Percentiles rank a stretch among this genome's conserved stretches.
Evolutionary conservation across 2,329 filamentous ascomycete species (phyloP).

Genomic region (Beauveria medogensis): DNA sequence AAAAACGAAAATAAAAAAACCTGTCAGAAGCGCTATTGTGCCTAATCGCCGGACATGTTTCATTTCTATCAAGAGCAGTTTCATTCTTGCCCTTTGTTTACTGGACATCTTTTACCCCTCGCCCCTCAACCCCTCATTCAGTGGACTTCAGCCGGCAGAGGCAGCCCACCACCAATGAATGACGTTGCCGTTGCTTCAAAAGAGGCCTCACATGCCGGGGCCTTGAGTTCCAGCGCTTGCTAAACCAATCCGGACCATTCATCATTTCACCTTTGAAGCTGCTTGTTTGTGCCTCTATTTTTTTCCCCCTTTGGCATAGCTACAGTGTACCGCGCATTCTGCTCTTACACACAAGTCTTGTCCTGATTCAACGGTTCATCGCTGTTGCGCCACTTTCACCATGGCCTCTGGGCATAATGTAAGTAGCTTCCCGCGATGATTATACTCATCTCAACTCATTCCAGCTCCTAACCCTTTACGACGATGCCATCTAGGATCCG

Average conservation of each 20-base stretch:
- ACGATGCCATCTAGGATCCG: constrained; percentile 39
- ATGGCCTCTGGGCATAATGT: constrained; percentile 41
- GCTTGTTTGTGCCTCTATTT: background rate
- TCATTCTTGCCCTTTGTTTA: too few relatives aligned
- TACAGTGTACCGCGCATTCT: background rate
- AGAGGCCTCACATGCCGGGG: background rate
- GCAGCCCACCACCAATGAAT: background rate
- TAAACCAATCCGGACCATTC: background rate
- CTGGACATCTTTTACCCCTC: too few relatives aligned
- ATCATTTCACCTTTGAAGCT: background rate
- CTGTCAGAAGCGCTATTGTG: too few relatives aligned
- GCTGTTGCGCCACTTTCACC: background rate
- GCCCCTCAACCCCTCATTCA: background rate
- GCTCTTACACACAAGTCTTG: background rate
- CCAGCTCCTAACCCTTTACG: background rate
- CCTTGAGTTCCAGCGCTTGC: constrained; percentile 1
- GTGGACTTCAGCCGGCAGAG: background rate
- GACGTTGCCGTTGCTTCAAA: background rate
- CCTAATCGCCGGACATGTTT: background rate
- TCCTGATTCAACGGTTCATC: background rate
- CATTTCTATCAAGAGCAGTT: background rate
- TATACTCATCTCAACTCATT: background rate
- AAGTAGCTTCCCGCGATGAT: constrained; percentile 12
- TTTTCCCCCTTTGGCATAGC: background rate
- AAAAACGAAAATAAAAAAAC: too few relatives aligned